Evolutionary conservation across 345 rosid species (phyloP).

Genomic region (Raphanus sativus): DNA sequence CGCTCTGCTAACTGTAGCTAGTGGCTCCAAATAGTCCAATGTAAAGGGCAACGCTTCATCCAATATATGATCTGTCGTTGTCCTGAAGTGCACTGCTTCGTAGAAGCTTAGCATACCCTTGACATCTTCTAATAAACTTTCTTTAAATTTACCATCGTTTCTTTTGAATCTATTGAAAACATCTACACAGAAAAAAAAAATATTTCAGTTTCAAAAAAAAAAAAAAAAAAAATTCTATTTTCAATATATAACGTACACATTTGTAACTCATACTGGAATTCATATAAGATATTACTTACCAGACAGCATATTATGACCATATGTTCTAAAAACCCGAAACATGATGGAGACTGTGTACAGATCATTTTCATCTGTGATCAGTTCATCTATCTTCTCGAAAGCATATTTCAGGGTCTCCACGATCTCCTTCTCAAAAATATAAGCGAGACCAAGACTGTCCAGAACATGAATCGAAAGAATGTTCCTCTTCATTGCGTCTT

Average conservation of each 20-base stretch:
- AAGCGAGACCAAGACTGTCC: not conserved
- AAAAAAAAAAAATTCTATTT: too few relatives aligned
- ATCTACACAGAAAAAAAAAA: constrained; percentile 14
- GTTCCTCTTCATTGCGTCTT: not conserved
- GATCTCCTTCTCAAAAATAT: not conserved
- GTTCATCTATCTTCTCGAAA: not conserved
- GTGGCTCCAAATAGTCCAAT: not conserved
- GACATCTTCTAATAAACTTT: constrained; percentile 17
- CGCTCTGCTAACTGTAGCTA: not conserved
- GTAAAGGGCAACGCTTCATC: constrained; percentile 39
- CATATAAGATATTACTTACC: not conserved
- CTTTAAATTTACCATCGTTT: constrained; percentile 23
- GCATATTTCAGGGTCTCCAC: not conserved
- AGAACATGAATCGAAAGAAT: not conserved
- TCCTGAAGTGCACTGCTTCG: constrained; percentile 38
- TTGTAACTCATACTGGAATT: not conserved
- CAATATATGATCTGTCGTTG: constrained; percentile 35
- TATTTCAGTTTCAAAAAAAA: too few relatives aligned
- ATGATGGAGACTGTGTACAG: not conserved
- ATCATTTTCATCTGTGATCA: not conserved
- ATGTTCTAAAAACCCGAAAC: not conserved
- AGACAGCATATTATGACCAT: not conserved
- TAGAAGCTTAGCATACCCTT: constrained; percentile 42
- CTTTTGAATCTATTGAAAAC: constrained; percentile 39
- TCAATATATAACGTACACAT: not conserved